A percentile compares a stretch with the other conserved stretches of the same genome.
Conservation (phyloP, 208 protist genomes). For the Trypanosoma boissoni region DNA sequence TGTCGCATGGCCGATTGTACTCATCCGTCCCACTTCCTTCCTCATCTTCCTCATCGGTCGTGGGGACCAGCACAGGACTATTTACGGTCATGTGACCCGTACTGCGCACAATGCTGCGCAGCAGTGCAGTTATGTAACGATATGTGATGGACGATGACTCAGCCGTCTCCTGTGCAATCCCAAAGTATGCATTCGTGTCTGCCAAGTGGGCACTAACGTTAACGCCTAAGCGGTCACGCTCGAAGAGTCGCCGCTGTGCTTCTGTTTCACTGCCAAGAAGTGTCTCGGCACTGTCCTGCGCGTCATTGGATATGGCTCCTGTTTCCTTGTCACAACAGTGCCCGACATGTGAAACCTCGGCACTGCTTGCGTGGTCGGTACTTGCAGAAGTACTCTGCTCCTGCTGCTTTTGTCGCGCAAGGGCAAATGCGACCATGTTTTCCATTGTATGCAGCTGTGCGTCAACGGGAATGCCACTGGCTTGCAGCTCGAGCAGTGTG, state of each 20-base stretch:
- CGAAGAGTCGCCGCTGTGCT: no score
- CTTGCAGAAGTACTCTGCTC: not conserved
- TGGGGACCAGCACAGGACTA: not conserved
- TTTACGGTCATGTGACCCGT: not conserved
- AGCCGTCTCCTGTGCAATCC: not conserved
- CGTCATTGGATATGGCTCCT: no score
- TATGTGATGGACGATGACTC: not conserved
- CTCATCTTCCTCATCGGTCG: slow-evolving; percentile 8
- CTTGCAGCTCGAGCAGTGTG: slow-evolving; percentile 28
- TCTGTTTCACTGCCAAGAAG: no score
- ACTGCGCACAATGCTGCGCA: not conserved
- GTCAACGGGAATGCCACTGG: slow-evolving; percentile 15
- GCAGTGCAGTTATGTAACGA: no score
- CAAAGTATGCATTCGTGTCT: no score
- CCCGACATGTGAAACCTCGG: no score
- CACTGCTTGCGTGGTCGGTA: no score
- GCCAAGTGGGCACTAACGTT: no score
- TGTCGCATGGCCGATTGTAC: slow-evolving; percentile 38
- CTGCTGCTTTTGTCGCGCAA: not conserved
- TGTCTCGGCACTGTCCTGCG: no score
- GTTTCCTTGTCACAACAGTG: no score
- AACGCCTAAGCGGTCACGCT: no score
- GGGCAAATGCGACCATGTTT: slow-evolving; percentile 3
- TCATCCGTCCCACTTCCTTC: slow-evolving; percentile 25
- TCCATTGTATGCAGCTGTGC: slow-evolving; percentile 32